Conservation (phyloP, 495 filamentous ascomycete species). For the Apiosordaria backusii region DNA sequence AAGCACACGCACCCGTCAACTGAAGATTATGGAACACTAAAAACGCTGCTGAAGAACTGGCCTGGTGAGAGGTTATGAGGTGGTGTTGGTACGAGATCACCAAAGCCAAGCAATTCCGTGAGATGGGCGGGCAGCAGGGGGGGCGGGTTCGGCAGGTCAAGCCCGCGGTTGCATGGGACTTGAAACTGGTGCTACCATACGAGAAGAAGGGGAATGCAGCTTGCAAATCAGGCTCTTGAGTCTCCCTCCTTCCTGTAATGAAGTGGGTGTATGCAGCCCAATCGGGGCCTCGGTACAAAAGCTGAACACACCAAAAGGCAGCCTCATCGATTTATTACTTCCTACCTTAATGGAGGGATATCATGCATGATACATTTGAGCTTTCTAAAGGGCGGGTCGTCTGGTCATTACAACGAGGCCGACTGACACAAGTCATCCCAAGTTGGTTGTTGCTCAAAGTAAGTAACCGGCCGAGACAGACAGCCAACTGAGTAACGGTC, state of each 20-base stretch:
- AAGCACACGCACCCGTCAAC: no score
- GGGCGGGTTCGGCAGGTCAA: neutral
- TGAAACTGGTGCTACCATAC: slow-evolving; percentile 5
- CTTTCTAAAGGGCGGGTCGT: neutral
- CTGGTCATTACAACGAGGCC: neutral
- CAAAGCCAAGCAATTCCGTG: no score
- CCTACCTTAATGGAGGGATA: neutral
- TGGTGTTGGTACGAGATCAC: no score
- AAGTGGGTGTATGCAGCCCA: neutral
- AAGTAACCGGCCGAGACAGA: neutral
- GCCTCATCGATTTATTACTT: neutral
- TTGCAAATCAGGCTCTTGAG: neutral
- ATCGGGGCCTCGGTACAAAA: neutral
- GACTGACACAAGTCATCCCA: neutral
- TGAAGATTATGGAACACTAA: no score
- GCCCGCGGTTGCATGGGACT: slow-evolving; percentile 6
- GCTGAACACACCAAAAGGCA: neutral
- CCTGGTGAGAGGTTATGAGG: no score
- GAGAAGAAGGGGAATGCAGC: slow-evolving; percentile 4
- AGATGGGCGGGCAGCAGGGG: no score
- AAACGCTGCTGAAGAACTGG: no score
- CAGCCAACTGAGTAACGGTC: neutral
- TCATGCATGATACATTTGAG: neutral
- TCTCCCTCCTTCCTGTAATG: neutral
- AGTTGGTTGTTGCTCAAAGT: neutral